These are phyloP conservation scores for Axilococcus clingmanii DNA, from an alignment of 139 green algal species.

Conservation along the genomic window DNA sequence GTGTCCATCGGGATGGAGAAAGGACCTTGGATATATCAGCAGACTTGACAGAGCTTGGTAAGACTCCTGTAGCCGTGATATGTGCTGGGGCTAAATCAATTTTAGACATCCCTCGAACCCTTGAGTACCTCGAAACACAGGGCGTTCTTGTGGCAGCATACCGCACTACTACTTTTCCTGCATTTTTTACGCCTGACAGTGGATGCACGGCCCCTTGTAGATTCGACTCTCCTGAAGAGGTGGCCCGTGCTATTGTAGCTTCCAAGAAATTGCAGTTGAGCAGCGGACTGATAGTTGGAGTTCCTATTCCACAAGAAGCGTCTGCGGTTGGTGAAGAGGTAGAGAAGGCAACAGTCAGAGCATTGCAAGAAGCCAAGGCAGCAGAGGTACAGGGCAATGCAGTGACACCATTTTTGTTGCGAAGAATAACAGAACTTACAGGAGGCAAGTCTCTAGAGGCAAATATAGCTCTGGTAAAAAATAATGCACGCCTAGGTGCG, in stretches of 20 bases:
- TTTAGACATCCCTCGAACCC: slow-evolving; percentile 91
- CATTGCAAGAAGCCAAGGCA: slow-evolving; percentile 61
- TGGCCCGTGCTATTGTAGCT: slow-evolving; percentile 46
- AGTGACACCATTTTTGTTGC: slow-evolving; percentile 89
- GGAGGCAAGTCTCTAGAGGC: slow-evolving; percentile 65
- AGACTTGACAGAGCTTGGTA: slow-evolving; percentile 82
- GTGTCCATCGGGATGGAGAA: slow-evolving; percentile 74
- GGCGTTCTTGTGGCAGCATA: slow-evolving; percentile 83
- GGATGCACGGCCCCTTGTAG: slow-evolving; percentile 49
- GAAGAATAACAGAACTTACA: slow-evolving; percentile 70
- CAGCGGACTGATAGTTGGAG: slow-evolving; percentile 60
- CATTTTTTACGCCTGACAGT: slow-evolving; percentile 81
- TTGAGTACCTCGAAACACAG: slow-evolving; percentile 91
- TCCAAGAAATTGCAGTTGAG: slow-evolving; percentile 30
- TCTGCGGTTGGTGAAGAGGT: slow-evolving; percentile 50
- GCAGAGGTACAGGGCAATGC: slow-evolving; percentile 47
- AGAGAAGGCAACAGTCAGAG: slow-evolving; percentile 50
- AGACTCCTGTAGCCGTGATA: slow-evolving; percentile 84
- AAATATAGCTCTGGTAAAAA: slow-evolving; percentile 91
- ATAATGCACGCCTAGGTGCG: slow-evolving; percentile 84
- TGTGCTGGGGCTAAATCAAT: slow-evolving; percentile 94
- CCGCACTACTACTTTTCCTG: slow-evolving; percentile 81
- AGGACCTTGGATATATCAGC: slow-evolving; percentile 76
- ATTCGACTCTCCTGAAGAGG: slow-evolving; percentile 49
- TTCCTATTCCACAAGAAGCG: slow-evolving; percentile 70